Evolutionary conservation across 2,329 filamentous ascomycete species (phyloP).

Genomic region (Aureobasidium sp.): DNA sequence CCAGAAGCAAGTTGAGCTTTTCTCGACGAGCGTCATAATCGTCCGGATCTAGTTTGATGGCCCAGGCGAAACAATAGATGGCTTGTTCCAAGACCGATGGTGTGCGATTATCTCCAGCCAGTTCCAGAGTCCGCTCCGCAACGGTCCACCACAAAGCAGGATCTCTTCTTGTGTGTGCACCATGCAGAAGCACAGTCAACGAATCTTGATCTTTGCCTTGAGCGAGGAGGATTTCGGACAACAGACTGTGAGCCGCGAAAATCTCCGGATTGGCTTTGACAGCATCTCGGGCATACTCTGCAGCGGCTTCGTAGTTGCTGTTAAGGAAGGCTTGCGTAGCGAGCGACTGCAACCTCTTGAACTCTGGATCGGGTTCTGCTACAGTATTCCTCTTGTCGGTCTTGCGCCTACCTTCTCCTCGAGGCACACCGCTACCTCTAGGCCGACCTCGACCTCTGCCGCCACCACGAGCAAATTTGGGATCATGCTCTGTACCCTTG

Average conservation of each 20-base stretch:
- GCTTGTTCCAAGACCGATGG: slow-evolving; percentile 41
- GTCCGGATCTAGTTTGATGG: slow-evolving; percentile 46
- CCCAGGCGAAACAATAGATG: slow-evolving; percentile 47
- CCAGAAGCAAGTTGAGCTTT: slow-evolving; percentile 50
- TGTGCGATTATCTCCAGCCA: slow-evolving; percentile 38
- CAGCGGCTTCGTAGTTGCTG: slow-evolving; percentile 53
- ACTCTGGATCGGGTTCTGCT: slow-evolving; percentile 63
- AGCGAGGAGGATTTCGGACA: slow-evolving; percentile 52
- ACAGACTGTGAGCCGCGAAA: slow-evolving; percentile 53
- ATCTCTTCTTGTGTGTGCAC: slow-evolving; percentile 52
- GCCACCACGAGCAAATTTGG: slow-evolving; percentile 9
- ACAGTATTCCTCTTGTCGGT: slow-evolving; percentile 38
- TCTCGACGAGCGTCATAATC: slow-evolving; percentile 49
- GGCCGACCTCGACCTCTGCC: slow-evolving; percentile 14
- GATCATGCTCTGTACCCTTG: slow-evolving; percentile 30
- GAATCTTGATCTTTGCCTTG: slow-evolving; percentile 52
- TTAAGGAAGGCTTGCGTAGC: slow-evolving; percentile 63
- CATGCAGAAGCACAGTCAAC: slow-evolving; percentile 49
- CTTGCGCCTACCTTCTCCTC: slow-evolving; percentile 19
- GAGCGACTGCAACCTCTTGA: slow-evolving; percentile 59
- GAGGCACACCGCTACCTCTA: slow-evolving; percentile 16
- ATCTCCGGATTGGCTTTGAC: slow-evolving; percentile 55
- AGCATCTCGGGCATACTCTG: slow-evolving; percentile 44
- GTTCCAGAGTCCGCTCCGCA: slow-evolving; percentile 47
- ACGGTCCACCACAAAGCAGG: slow-evolving; percentile 51